Evolutionary conservation across 73 alveolate genomes (phyloP).

Genomic region (Uronychia binucleata): DNA sequence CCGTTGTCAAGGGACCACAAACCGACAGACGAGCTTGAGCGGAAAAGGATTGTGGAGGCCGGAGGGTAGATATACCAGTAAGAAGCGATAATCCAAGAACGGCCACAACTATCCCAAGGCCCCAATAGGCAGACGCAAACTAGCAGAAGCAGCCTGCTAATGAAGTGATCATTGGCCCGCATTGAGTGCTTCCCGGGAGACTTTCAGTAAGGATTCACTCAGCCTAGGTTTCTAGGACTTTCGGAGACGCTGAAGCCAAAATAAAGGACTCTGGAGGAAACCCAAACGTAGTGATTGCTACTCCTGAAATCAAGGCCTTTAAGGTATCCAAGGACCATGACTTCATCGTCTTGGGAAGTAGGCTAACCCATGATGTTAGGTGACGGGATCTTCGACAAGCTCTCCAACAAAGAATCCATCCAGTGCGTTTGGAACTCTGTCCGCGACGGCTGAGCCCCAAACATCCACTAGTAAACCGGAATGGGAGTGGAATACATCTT

Average conservation of each 20-base stretch:
- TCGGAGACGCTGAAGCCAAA: conserved; percentile 98
- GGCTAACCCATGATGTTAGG: neutral
- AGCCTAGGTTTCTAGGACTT: conserved; percentile 77
- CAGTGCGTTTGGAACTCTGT: conserved; percentile 81
- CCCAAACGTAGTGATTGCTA: conserved; percentile 91
- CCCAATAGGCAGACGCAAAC: neutral
- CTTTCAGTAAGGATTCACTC: conserved; percentile 61
- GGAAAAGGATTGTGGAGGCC: conserved; percentile 74
- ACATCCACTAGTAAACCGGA: conserved; percentile 71
- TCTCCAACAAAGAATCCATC: conserved; percentile 70
- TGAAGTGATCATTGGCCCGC: conserved; percentile 84
- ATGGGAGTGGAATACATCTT: conserved; percentile 72
- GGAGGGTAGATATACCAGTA: conserved; percentile 91
- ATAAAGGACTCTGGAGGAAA: conserved; percentile 93
- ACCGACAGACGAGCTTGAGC: conserved; percentile 85
- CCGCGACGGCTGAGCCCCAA: conserved; percentile 13
- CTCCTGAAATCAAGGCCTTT: conserved; percentile 90
- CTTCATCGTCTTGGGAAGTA: conserved; percentile 66
- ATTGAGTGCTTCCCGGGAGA: conserved; percentile 92
- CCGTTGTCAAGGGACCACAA: conserved; percentile 93
- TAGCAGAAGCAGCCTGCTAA: conserved; percentile 8
- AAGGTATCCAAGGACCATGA: conserved; percentile 78
- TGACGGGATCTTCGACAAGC: conserved; percentile 90
- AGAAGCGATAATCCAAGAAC: neutral
- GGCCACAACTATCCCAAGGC: conserved; percentile 2